A percentile compares a stretch with the other conserved stretches of the same genome.
phyloP scores from a whole-genome alignment of 192 early-diverging fungal genomes.

The Coemansia sp. region DNA sequence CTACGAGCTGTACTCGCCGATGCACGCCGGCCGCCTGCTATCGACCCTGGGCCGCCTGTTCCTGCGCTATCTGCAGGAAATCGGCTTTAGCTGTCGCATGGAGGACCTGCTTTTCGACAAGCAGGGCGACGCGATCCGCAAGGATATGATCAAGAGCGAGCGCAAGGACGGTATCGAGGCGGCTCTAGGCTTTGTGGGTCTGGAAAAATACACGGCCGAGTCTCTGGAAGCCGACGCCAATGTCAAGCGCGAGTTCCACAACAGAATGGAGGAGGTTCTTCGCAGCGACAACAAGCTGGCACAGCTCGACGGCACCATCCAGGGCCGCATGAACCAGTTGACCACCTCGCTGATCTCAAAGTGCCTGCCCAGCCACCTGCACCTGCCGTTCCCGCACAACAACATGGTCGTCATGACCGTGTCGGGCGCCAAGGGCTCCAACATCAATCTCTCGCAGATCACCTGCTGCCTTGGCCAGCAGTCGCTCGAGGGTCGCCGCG shows the following conservation, averaged over 20 bases:
- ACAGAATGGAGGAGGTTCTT: slow-evolving; percentile 80
- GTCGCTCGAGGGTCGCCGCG: slow-evolving; percentile 94
- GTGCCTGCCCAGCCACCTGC: slow-evolving; percentile 43
- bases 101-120: slow-evolving; percentile 89
- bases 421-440: slow-evolving; percentile 96
- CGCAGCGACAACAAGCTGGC: slow-evolving; percentile 81
- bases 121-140: slow-evolving; percentile 75
- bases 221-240: slow-evolving; percentile 30
- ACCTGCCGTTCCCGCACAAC: slow-evolving; percentile 83
- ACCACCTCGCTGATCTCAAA: slow-evolving; percentile 55
- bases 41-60: slow-evolving; percentile 89
- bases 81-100: slow-evolving; percentile 96
- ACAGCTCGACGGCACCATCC: slow-evolving; percentile 85
- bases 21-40: slow-evolving; percentile 84
- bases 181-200: slow-evolving; percentile 69
- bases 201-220: slow-evolving; percentile 53
- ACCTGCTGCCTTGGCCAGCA: slow-evolving; percentile 97
- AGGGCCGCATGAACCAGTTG: slow-evolving; percentile 74
- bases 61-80: slow-evolving; percentile 80
- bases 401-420: slow-evolving; percentile 99
- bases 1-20: slow-evolving; percentile 91
- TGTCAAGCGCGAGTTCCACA: slow-evolving; percentile 59
- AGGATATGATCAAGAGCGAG: slow-evolving; percentile 65
- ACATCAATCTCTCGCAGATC: slow-evolving; percentile 95
- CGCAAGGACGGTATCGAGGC: slow-evolving; percentile 66